phyloP scores from a whole-genome alignment of 495 filamentous ascomycete genomes.

The Penicillium paradoxum region DNA sequence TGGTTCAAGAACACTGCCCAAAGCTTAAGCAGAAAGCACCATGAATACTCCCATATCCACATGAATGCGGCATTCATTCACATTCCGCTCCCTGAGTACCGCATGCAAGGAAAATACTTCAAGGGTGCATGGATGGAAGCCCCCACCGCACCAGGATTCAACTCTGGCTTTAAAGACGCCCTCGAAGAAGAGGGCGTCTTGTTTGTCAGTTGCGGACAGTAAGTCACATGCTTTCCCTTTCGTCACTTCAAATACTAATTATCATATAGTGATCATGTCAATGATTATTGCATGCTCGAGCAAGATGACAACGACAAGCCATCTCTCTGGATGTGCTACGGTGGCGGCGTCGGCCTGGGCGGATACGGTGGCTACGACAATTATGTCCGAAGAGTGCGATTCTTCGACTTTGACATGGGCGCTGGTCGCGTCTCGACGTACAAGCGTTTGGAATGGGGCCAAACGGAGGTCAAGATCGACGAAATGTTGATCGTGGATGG shows the following conservation, averaged over 20 bases:
- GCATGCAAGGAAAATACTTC: conserved; percentile 40
- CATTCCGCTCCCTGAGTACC: conserved; percentile 90
- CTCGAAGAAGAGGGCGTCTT: conserved; percentile 77
- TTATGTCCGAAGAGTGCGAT: conserved; percentile 74
- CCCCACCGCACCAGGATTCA: conserved; percentile 81
- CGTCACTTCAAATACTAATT: conserved; percentile 4
- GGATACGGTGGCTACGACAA: conserved; percentile 89
- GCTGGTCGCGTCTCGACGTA: conserved; percentile 82
- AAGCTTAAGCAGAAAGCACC: conserved; percentile 62
- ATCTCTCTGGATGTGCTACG: conserved; percentile 98
- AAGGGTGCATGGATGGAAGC: conserved; percentile 68
- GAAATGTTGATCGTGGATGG: conserved; percentile 85
- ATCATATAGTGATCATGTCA: conserved; percentile 73
- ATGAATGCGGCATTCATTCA: conserved; percentile 98
- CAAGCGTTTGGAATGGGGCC: conserved; percentile 83
- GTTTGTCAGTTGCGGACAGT: conserved; percentile 89
- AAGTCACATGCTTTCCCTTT: conserved; percentile 30
- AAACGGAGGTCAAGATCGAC: conserved; percentile 66
- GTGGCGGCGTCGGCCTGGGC: conserved; percentile 80
- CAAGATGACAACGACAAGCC: conserved; percentile 45
- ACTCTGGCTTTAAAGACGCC: conserved; percentile 82
- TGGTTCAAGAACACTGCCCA: conserved; percentile 83
- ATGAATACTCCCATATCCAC: conserved; percentile 82
- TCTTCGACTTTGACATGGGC: conserved; percentile 92
- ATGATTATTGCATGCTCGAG: conserved; percentile 84